These are phyloP conservation scores for Elsinoe fawcettii DNA, from an alignment of 2,329 filamentous ascomycete genomes.

Conservation along the genomic window DNA sequence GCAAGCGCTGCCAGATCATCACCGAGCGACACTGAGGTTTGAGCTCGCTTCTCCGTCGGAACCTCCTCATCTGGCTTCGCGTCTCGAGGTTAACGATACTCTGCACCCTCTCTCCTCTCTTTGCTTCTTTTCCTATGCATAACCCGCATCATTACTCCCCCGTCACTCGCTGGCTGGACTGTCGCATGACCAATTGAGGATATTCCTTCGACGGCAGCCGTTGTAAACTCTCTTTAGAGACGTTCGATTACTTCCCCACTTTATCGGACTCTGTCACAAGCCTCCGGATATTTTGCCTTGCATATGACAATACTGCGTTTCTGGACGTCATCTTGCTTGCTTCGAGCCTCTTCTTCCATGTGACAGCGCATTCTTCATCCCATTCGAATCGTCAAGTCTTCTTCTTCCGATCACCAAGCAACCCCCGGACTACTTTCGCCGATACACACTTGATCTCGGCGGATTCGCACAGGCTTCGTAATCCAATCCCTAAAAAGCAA, in stretches of 20 bases:
- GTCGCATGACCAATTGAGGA: not conserved
- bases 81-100: not conserved
- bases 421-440: not conserved
- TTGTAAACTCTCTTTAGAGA: conserved; percentile 6
- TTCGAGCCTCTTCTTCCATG: not conserved
- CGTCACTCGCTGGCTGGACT: not conserved
- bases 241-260: conserved; percentile 15
- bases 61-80: not conserved
- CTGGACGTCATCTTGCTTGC: conserved; percentile 1
- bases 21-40: not conserved
- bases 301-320: conserved; percentile 3
- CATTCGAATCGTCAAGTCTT: not conserved
- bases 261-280: conserved; percentile 15
- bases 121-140: not conserved
- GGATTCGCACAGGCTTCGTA: not conserved
- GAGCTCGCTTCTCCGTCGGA: conserved; percentile 3
- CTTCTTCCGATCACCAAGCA: not conserved
- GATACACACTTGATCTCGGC: not conserved
- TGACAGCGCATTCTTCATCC: conserved; percentile 1
- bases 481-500: not conserved
- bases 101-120: not conserved
- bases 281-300: conserved; percentile 12
- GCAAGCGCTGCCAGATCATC: not conserved
- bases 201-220: conserved; percentile 6
- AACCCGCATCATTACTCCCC: not conserved